Conservation (phyloP, 805 yeast species). For the Cyberlindnera mrakii region DNA sequence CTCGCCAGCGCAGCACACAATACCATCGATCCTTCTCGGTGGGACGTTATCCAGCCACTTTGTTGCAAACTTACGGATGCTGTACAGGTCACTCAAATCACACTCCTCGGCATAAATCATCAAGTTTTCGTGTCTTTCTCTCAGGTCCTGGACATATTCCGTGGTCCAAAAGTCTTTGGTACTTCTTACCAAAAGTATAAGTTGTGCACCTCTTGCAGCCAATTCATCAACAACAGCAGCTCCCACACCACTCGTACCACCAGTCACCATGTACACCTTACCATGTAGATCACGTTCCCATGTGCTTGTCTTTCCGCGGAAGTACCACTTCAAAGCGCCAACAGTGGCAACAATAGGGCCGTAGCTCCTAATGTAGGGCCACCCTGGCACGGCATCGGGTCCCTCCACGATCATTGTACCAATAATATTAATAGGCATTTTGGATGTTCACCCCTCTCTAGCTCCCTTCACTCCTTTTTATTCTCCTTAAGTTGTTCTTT, state of each 20-base stretch:
- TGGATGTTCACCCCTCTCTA: not conserved
- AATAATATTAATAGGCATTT: conserved; percentile 82
- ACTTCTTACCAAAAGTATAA: conserved; percentile 64
- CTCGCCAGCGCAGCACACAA: conserved; percentile 84
- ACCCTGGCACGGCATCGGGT: conserved; percentile 69
- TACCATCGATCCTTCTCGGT: conserved; percentile 86
- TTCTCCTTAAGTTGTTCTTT: too few relatives aligned
- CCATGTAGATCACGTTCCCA: conserved; percentile 96
- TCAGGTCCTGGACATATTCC: conserved; percentile 73
- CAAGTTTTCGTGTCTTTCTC: conserved; percentile 62
- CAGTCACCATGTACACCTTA: conserved; percentile 73
- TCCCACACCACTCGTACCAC: conserved; percentile 95
- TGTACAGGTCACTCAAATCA: conserved; percentile 66
- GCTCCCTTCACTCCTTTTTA: too few relatives aligned
- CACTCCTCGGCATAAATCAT: conserved; percentile 89
- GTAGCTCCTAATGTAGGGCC: conserved; percentile 47
- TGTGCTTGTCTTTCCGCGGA: conserved; percentile 73
- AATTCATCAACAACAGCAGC: conserved; percentile 66
- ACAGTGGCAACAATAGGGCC: conserved; percentile 48
- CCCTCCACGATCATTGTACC: conserved; percentile 70
- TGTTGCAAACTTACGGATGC: conserved; percentile 86
- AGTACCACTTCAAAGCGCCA: conserved; percentile 59
- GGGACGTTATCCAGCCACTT: conserved; percentile 89
- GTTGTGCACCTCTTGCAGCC: conserved; percentile 81
- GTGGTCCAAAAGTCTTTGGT: conserved; percentile 65